Base-by-base conservation (phyloP, 2,329 filamentous ascomycete genomes). In the Lizonia empirigonia region DNA sequence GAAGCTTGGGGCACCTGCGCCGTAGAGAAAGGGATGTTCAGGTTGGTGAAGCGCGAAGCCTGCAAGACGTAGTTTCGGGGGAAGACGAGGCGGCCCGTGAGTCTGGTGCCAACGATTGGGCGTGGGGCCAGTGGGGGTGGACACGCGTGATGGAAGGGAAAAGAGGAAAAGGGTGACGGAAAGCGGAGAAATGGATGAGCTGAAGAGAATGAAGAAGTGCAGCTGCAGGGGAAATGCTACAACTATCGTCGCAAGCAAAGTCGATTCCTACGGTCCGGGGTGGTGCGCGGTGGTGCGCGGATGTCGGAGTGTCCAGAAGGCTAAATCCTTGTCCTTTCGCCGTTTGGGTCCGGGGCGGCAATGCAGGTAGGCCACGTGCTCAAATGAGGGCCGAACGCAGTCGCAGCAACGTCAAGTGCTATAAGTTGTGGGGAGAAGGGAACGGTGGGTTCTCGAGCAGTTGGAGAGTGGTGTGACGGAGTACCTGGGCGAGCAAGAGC, bases 81-180 rank as follows among this genome's bases (percentile, higher is more conserved):
- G 33, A 46, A 22, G 46, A 44, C 39, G 44, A 45, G 34, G 44
- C 35, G 54, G 60, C 50, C 62, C 47, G 62, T 53, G 59, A 30
- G 52, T 18, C 15, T 48, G 34, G 45, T 27, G 47, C 39, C 49
- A 37, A 47, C 44, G 45, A 49, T 40, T 44, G 47, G 51, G 41
- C 53, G 63, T 63, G 63, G 60, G 56, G 60, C 56, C 48, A 51
- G 54, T 52, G 56, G 56, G 37, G 56, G 50, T 56, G 56, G 49
- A 18, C 52, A 53, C 27, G 55, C 50, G 49, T 36, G 38, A 52
- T 32, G 49, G 50, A 47, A 44, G 37, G 19, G 33, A 56, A 32
- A 26, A 29, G 34, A 32, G 27, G 18, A 30, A 26, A 35, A 24
- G 30, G 22, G 48, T 32, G 45, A 32, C 41, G 40, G 27, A 44